Evolutionary conservation across 129 eudicot species (phyloP).

Genomic region (Logfia minima): DNA sequence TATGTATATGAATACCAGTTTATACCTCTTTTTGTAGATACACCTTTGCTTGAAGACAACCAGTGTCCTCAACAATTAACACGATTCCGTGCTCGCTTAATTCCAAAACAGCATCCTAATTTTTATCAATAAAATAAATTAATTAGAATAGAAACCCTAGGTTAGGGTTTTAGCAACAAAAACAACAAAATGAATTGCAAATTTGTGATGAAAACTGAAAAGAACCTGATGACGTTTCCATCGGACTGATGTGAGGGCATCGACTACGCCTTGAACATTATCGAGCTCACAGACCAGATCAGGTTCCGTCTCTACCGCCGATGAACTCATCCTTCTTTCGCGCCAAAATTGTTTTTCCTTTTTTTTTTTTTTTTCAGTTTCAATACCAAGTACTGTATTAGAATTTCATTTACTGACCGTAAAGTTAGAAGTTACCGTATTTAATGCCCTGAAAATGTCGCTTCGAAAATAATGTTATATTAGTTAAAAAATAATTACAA

Average conservation of each 20-base stretch:
- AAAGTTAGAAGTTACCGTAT: too few relatives aligned
- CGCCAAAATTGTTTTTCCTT: background rate
- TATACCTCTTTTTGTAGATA: slow-evolving; percentile 87
- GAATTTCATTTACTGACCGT: too few relatives aligned
- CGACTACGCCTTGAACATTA: slow-evolving; percentile 94
- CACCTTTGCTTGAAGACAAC: slow-evolving; percentile 96
- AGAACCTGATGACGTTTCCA: slow-evolving; percentile 94
- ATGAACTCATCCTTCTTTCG: slow-evolving; percentile 45
- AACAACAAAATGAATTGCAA: too few relatives aligned
- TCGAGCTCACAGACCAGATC: slow-evolving; percentile 80
- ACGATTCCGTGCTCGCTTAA: slow-evolving; percentile 90
- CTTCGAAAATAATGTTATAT: too few relatives aligned
- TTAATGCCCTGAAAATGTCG: too few relatives aligned
- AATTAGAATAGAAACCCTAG: slow-evolving; percentile 21
- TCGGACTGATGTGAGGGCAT: slow-evolving; percentile 86
- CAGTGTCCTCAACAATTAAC: slow-evolving; percentile 82
- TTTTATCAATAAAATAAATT: background rate
- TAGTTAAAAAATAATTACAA: too few relatives aligned
- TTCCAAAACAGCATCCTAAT: slow-evolving; percentile 83
- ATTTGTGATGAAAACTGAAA: too few relatives aligned
- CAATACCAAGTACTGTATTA: too few relatives aligned
- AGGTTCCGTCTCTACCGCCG: slow-evolving; percentile 51
- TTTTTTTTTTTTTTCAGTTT: too few relatives aligned
- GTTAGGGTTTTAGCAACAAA: too few relatives aligned
- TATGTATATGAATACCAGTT: background rate